Evolutionary conservation across 2,329 filamentous ascomycete genomes (phyloP), one percentile per base, ranked within the genome.

Genomic region (Calonectria multiphialidica): DNA sequence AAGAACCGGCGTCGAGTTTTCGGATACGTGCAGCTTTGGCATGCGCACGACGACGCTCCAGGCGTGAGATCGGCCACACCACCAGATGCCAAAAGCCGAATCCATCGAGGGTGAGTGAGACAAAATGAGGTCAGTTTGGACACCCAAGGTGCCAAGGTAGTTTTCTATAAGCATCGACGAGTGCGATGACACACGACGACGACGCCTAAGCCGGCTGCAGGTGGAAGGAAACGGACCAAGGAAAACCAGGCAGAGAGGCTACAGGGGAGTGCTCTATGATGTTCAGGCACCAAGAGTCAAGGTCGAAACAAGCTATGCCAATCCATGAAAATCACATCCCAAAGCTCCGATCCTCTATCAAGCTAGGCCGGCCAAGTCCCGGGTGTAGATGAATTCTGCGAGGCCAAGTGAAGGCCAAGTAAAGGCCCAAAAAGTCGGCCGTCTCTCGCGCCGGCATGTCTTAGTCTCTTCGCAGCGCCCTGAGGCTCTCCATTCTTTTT

Each of bases 11-110:
- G 69, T 75, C 70, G 66, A 59, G 75, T 76, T 78, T 75, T 77
- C 77, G 77, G 76, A 76, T 76, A 76, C 64, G 69, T 75, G 76
- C 75, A 77, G 72, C 72, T 68, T 40, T 59, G 53, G 71, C 53
- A 61, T 57, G 70, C 70, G 74, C 40, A 59, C 69, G 50, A 75
- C 67, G 63, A 70, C 68, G 70, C 63, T 67, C 66, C 45, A 73
- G 59, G 62, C 74, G 70, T 75, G 73, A 74, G 76, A 74, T 79
- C 76, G 76, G 53, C 76, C 53, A 63, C 77, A 66, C 76, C 70
- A 76, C 35, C 45, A 66, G 63, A 62, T 63, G 72, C 62, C 66
- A 72, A 18, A 71, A 71, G 66, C n/a, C 50, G 70, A 35, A 67
- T 67, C 71, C 71, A 77, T 53, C 66, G 28, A 70, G 49, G 62